Evolutionary conservation across 208 protist species (phyloP).

Genomic region (Leishmania gerbilli): DNA sequence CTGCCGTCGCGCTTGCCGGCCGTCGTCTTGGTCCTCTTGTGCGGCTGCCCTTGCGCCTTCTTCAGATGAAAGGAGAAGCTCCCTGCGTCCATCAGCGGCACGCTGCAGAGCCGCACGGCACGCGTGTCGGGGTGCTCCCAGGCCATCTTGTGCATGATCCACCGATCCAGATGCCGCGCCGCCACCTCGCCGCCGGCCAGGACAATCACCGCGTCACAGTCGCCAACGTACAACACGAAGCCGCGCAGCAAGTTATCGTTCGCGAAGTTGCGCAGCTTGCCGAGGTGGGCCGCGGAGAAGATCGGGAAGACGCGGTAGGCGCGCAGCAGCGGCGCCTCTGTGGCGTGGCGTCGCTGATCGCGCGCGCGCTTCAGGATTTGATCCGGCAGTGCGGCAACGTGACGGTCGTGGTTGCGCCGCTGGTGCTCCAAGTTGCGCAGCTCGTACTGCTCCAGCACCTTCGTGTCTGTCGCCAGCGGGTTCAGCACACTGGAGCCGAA

Average conservation of each 20-base stretch:
- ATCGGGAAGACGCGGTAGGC: slow-evolving; percentile 79
- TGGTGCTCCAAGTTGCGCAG: slow-evolving; percentile 80
- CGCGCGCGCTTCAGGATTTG: slow-evolving; percentile 73
- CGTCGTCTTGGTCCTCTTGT: slow-evolving; percentile 17
- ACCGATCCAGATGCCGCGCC: slow-evolving; percentile 75
- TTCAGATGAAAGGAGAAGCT: slow-evolving; percentile 68
- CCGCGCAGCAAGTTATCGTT: slow-evolving; percentile 81
- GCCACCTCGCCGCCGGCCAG: slow-evolving; percentile 71
- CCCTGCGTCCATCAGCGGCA: slow-evolving; percentile 54
- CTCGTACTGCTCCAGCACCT: slow-evolving; percentile 71
- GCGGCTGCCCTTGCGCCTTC: slow-evolving; percentile 11
- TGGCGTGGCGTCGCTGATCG: slow-evolving; percentile 55
- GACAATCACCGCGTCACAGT: slow-evolving; percentile 72
- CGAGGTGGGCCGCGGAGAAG: slow-evolving; percentile 56
- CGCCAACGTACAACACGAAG: slow-evolving; percentile 63
- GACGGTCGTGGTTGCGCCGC: slow-evolving; percentile 76
- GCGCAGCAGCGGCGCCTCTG: slow-evolving; percentile 57
- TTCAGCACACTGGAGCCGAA: slow-evolving; percentile 72
- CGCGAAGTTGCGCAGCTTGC: slow-evolving; percentile 74
- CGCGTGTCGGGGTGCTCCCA: slow-evolving; percentile 72
- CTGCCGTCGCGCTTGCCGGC: background rate
- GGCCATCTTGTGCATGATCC: slow-evolving; percentile 76
- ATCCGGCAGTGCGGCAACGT: slow-evolving; percentile 72
- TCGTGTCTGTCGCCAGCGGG: slow-evolving; percentile 64
- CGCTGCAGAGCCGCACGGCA: slow-evolving; percentile 50